Conservation (phyloP, 208 protist genomes). For the Naegleria fowleri region DNA sequence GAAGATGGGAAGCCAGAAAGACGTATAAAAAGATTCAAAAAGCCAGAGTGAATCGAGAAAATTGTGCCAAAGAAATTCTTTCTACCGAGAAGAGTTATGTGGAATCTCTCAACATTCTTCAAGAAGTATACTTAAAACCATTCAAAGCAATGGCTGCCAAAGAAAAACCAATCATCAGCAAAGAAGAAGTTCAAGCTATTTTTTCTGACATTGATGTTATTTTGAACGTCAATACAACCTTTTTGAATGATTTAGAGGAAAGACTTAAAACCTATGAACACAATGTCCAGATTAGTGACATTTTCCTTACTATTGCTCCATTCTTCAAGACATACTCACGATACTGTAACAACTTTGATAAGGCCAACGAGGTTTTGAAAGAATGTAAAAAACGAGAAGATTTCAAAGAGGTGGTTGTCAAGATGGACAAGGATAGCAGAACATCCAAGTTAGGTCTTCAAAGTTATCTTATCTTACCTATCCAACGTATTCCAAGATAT, state of each 20-base stretch:
- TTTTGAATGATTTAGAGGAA: background rate
- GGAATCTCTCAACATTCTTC: background rate
- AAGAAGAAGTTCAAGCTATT: background rate
- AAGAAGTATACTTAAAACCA: background rate
- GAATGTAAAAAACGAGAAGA: background rate
- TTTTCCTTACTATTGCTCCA: background rate
- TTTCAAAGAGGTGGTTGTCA: background rate
- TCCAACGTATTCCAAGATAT: slow-evolving; percentile 23
- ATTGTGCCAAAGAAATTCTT: background rate
- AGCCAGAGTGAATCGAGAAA: background rate
- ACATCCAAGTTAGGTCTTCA: background rate
- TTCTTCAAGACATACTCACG: background rate
- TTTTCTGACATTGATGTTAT: slow-evolving; percentile 2
- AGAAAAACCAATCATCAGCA: background rate
- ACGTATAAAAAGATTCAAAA: background rate
- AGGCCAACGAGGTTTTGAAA: background rate
- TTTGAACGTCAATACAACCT: background rate
- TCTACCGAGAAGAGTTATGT: background rate
- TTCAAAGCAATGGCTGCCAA: background rate
- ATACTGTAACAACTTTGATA: slow-evolving; percentile 11
- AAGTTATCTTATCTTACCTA: slow-evolving; percentile 12
- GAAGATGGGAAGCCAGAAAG: background rate
- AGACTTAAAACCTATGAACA: background rate
- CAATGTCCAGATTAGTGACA: background rate
- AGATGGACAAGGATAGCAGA: background rate